phyloP scores from a whole-genome alignment of 306 rosid genomes.

The Abrus pulchellus region DNA sequence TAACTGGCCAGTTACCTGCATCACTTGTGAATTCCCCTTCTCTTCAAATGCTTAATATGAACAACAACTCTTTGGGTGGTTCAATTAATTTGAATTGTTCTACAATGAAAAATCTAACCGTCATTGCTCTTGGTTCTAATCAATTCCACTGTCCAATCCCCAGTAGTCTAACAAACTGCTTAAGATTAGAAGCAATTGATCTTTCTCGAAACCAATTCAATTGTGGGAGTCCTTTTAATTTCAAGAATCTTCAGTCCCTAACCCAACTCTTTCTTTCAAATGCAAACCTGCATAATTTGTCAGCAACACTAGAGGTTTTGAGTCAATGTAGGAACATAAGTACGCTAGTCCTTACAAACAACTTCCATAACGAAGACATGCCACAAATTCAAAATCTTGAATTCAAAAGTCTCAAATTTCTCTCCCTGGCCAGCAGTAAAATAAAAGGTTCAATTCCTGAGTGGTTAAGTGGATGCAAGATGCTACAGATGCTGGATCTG shows the following conservation, averaged over 20 bases:
- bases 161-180: conserved; percentile 47
- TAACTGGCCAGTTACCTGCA: conserved; percentile 39
- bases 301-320: conserved; percentile 47
- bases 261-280: conserved; percentile 47
- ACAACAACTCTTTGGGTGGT: conserved; percentile 43
- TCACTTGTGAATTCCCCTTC: conserved; percentile 50
- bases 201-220: conserved; percentile 47
- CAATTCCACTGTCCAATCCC: conserved; percentile 54
- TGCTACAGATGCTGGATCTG: conserved; percentile 58
- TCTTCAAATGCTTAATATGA: conserved; percentile 29
- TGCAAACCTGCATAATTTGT: conserved; percentile 42
- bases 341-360: conserved; percentile 35
- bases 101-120: conserved; percentile 48
- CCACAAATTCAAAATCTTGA: conserved; percentile 29
- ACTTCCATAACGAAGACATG: conserved; percentile 53
- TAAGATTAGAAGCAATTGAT: conserved; percentile 37
- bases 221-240: conserved; percentile 42
- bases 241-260: conserved; percentile 44
- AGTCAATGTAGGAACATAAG: conserved; percentile 56
- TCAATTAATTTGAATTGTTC: conserved; percentile 46
- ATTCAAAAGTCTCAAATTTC: conserved; percentile 50
- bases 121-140: conserved; percentile 49
- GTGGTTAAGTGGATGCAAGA: conserved; percentile 57
- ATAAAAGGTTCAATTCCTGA: conserved; percentile 60
- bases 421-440: conserved; percentile 43